These are phyloP conservation scores for Aaosphaeria arxii DNA, from an alignment of 2,329 filamentous ascomycete species.

Conservation along the genomic window DNA sequence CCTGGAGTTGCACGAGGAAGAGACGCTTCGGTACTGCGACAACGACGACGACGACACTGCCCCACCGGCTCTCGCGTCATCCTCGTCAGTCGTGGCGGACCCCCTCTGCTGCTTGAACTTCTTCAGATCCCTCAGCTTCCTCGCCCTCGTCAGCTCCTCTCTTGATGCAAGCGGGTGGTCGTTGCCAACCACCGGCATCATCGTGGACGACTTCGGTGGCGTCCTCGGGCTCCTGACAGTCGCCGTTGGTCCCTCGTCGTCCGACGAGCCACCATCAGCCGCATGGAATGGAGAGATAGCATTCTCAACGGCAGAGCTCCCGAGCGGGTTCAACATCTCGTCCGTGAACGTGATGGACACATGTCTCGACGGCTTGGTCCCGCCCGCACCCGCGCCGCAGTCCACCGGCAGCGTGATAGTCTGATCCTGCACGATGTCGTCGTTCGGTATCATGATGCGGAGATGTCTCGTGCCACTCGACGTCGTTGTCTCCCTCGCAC, in stretches of 20 bases:
- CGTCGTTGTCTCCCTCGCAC: conserved; percentile 26
- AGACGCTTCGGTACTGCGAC: not conserved
- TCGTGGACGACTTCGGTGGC: conserved; percentile 1
- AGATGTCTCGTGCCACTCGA: conserved; percentile 26
- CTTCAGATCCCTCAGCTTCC: conserved; percentile 5
- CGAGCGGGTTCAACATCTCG: conserved; percentile 25
- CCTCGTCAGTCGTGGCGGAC: not conserved
- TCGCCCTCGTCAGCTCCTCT: conserved; percentile 2
- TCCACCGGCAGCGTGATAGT: conserved; percentile 2
- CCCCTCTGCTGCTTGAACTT: not conserved
- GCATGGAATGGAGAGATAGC: conserved; percentile 10
- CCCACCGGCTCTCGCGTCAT: not conserved
- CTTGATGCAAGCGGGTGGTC: conserved; percentile 18
- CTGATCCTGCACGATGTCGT: conserved; percentile 9
- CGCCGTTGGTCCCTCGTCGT: conserved; percentile 6
- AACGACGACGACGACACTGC: not conserved
- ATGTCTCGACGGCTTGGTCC: conserved; percentile 10
- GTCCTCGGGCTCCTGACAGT: conserved; percentile 13
- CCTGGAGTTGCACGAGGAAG: not conserved
- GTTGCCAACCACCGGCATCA: conserved; percentile 11
- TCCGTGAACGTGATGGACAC: conserved; percentile 21
- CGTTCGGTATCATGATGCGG: conserved; percentile 23
- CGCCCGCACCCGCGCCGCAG: not conserved
- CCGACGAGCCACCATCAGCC: not conserved
- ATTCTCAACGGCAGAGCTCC: conserved; percentile 13